A percentile compares a stretch with the other conserved stretches of the same genome.
phyloP scores from a whole-genome alignment of 2,329 filamentous ascomycete genomes.

The Diplodia seriata region DNA sequence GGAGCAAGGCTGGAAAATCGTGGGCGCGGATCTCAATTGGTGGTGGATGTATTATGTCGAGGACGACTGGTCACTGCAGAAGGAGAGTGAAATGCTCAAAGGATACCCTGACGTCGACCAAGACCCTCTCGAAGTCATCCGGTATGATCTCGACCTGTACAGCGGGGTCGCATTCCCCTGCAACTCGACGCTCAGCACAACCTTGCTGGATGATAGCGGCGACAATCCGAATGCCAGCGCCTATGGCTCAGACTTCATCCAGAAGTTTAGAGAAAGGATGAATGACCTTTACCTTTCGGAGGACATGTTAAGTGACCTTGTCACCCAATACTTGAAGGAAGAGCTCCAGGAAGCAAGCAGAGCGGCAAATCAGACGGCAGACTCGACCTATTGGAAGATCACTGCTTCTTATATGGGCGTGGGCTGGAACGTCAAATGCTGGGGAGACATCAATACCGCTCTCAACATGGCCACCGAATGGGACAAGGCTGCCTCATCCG shows the following conservation, averaged over 20 bases:
- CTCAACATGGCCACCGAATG: not conserved
- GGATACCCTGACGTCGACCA: not conserved
- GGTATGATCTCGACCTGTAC: not conserved
- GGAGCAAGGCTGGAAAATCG: not conserved
- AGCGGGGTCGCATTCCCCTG: not conserved
- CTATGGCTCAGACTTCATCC: not conserved
- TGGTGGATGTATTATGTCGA: not conserved
- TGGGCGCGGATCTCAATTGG: not conserved
- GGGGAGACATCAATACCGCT: not conserved
- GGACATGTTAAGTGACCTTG: too few relatives aligned
- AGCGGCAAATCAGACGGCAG: not conserved
- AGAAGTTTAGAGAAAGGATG: not conserved
- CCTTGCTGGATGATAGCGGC: not conserved
- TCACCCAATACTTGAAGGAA: not conserved
- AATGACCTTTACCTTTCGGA: rapidly evolving
- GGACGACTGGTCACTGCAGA: not conserved
- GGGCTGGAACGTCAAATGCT: not conserved
- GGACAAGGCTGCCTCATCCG: constrained; percentile 15
- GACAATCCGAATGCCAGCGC: not conserved
- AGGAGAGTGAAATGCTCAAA: not conserved
- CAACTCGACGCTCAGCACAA: not conserved
- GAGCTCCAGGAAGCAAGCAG: not conserved
- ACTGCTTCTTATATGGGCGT: constrained; percentile 5
- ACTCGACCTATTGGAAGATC: not conserved
- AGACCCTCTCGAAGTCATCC: not conserved